Evolutionary conservation across 1,284 basidiomycete genomes (phyloP), one percentile per base, ranked within the genome.

Genomic region (Naganishia liquefaciens): DNA sequence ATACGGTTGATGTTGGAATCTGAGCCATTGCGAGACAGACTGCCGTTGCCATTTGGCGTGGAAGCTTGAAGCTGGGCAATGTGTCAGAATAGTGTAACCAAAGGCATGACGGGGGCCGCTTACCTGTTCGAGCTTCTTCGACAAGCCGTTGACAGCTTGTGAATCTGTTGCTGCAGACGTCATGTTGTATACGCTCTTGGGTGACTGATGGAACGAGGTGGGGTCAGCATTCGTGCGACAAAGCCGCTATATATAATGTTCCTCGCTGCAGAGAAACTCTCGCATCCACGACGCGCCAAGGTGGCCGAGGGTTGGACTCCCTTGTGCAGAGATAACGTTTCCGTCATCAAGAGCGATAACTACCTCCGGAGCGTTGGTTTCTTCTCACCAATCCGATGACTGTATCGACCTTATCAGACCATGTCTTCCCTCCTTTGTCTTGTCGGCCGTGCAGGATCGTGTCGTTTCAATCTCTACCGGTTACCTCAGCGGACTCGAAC

Each of bases 1-100:
- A 62, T 62, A 30, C 60, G 60, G 60, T 53, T 62, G 50, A 62
- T 52, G 47, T 53, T 62, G 19, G 50, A 43, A 52, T 62, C 60
- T 33, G 60, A 62, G 42, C 60, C 60, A 52, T 44, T 53, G 52
- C 60, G 49, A 21, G 60, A 62, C 7, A 62, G 60, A 27, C 37
- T 53, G 6, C 50, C 49, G 50, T 60, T 60, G 40, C 60, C 50
- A 17, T 52, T 52, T 5, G 60, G 60, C 49, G 51, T 39, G 30
- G 57, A 49, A 23, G 57, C 42, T 27, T 60, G 57, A 6, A 60
- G 57, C 57, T 60, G 57, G 15, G 44, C 15, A 39, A 28, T 7
- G 19, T 5, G 33, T 53, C 19, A 53, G n/a, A 27, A 3, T 23
- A 10, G 33, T 37, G 33, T 13, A 37, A 25, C 46, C 25, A 9